Percentiles rank a stretch among this genome's conserved stretches.
Evolutionary conservation across 495 filamentous ascomycete species (phyloP).

Genomic region (Haplographium delicatum): DNA sequence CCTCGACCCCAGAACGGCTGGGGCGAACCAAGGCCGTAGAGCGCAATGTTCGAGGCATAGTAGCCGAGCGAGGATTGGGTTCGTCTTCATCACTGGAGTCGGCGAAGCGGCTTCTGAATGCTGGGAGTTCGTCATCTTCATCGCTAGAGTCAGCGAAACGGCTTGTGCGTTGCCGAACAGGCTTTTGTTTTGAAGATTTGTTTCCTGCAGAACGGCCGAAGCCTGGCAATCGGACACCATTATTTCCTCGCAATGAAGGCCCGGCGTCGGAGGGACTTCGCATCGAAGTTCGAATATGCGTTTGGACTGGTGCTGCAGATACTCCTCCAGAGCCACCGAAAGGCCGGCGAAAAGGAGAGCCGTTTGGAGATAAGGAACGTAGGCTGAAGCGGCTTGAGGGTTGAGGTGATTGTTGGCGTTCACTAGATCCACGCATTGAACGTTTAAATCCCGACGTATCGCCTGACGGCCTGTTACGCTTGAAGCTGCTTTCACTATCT

Average conservation of each 20-base stretch:
- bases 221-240: slow-evolving; percentile 32
- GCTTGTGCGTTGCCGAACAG: slow-evolving; percentile 25
- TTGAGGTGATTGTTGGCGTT: slow-evolving; percentile 14
- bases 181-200: slow-evolving; percentile 5
- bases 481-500: slow-evolving; percentile 27
- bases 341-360: slow-evolving; percentile 21
- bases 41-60: slow-evolving; percentile 23
- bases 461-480: slow-evolving; percentile 16
- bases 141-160: slow-evolving; percentile 70
- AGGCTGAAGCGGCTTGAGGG: slow-evolving; percentile 36
- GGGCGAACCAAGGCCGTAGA: slow-evolving; percentile 50
- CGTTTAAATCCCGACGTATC: slow-evolving; percentile 10
- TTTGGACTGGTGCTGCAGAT: slow-evolving; percentile 12
- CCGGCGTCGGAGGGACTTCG: slow-evolving; percentile 30
- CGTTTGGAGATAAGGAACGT: slow-evolving; percentile 37
- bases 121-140: slow-evolving; percentile 50
- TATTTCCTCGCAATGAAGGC: slow-evolving; percentile 15
- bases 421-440: slow-evolving; percentile 22
- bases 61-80: slow-evolving; percentile 1
- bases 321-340: slow-evolving; percentile 23
- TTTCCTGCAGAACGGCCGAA: slow-evolving; percentile 29
- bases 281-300: slow-evolving; percentile 44
- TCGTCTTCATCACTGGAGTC: slow-evolving; percentile 70
- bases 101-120: slow-evolving; percentile 68
- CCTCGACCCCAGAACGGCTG: slow-evolving; percentile 44